phyloP scores from a whole-genome alignment of 352 stramenopile genomes.

The Globisporangium spinosum region DNA sequence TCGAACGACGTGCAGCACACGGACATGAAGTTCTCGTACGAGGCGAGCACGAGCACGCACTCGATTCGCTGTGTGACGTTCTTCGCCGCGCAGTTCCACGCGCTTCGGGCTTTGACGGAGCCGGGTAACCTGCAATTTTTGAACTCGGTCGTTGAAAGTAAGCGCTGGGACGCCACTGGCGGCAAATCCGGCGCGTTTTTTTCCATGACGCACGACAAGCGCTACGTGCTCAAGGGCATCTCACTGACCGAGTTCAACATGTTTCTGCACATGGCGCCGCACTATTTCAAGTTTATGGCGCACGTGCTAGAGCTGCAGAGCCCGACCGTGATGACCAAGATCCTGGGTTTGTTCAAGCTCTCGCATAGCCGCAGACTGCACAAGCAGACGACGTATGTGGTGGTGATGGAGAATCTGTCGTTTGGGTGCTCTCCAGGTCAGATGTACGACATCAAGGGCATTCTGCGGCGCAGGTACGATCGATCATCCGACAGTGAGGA shows the following conservation, averaged over 20 bases:
- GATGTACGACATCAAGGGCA: conserved; percentile 88
- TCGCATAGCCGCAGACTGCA: conserved; percentile 53
- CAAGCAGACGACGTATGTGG: conserved; percentile 78
- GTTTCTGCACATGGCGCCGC: conserved; percentile 86
- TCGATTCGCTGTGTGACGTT: conserved; percentile 71
- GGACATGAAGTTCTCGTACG: conserved; percentile 75
- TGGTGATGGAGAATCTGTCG: conserved; percentile 86
- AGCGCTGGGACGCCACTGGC: conserved; percentile 67
- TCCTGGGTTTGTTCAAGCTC: conserved; percentile 81
- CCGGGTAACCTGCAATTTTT: conserved; percentile 75
- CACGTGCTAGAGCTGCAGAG: conserved; percentile 50
- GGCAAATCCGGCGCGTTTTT: conserved; percentile 87
- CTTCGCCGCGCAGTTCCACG: conserved; percentile 83
- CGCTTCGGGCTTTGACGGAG: conserved; percentile 57
- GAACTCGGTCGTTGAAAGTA: conserved; percentile 80
- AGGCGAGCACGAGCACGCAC: conserved; percentile 42
- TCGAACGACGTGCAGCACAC: conserved; percentile 71
- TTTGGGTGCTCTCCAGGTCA: conserved; percentile 75
- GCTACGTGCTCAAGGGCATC: conserved; percentile 84
- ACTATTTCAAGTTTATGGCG: conserved; percentile 87
- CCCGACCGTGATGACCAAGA: conserved; percentile 79
- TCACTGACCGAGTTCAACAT: conserved; percentile 88
- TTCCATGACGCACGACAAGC: conserved; percentile 80
- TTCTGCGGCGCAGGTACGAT: conserved; percentile 69
- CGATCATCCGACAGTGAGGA: conserved; percentile 29